Evolutionary conservation across 495 filamentous ascomycete species (phyloP).

Genomic region (Saxophila tyrrhenica): DNA sequence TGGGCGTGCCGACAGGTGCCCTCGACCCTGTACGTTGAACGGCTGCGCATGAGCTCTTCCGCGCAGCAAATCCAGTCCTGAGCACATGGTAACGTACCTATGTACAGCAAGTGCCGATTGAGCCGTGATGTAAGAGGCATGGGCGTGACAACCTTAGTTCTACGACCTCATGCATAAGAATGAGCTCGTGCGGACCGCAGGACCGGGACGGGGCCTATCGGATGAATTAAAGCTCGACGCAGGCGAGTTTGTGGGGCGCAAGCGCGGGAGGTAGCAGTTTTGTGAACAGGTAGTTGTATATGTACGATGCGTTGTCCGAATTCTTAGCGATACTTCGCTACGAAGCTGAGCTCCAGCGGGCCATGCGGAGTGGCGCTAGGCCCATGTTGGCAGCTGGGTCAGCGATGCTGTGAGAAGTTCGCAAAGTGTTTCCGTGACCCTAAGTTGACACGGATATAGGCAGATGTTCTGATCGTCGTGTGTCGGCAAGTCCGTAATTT

Average conservation of each 20-base stretch:
- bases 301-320: not conserved
- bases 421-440: too few relatives aligned
- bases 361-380: too few relatives aligned
- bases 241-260: not conserved
- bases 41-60: not conserved
- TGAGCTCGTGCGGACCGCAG: not conserved
- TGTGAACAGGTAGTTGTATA: not conserved
- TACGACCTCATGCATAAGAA: not conserved
- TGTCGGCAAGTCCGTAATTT: too few relatives aligned
- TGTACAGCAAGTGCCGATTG: not conserved
- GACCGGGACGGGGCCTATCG: not conserved
- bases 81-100: not conserved
- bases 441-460: too few relatives aligned
- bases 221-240: not conserved
- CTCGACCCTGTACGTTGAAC: too few relatives aligned
- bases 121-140: not conserved
- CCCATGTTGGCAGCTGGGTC: not conserved
- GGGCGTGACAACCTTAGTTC: not conserved
- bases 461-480: too few relatives aligned
- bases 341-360: not conserved
- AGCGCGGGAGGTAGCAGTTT: not conserved
- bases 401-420: not conserved
- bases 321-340: not conserved
- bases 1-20: too few relatives aligned
- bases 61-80: not conserved